Evolutionary conservation across 1,284 basidiomycete genomes (phyloP), one percentile per base, ranked within the genome.

Genomic region (Rhodotorula sp.): DNA sequence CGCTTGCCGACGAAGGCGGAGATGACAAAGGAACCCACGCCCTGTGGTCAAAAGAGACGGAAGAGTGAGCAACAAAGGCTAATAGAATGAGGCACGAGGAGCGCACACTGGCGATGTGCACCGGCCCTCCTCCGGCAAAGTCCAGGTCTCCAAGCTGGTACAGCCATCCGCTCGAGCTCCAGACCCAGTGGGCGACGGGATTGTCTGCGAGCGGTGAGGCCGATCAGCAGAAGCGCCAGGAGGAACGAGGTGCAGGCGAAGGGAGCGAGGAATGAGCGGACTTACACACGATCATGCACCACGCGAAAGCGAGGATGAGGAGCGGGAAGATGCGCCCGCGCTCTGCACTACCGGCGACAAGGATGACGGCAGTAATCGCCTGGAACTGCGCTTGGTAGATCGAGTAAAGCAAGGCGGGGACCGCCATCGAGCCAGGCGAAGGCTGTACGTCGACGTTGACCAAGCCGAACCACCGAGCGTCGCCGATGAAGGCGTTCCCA

Each of bases 351-450:
- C 92, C 95, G 78, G 85, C 85, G 69, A 86, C 82, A 34, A 84
- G 79, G 62, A 86, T 83, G 66, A 84, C 84, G 5, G 84, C 84
- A 3, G 85, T 91, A 80, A 91, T 91, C 62, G 88, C 87, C 6
- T 91, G 91, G 83, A 94, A 94, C 90, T 92, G 91, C 72, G 88
- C 85, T 82, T 94, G 91, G 84, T 91, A 97, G 74, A 95, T 85
- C 79, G 89, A 90, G 84, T 93, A 97, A 1, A 92, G 86, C 64
- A 97, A 83, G 1, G 91, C 85, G 0, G 95, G 95, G 61, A 97
- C 87, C 53, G 68, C 48, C 6, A 27, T 61, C 21, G 59, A 29
- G 5, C 25, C 59, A 5, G 59, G 59, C 68, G 61, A 93, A 1
- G 90, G 90, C 71, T 88, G 82, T n/a, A 87, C 89, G 55, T 92